Conservation (phyloP, 2,329 filamentous ascomycete genomes). For the Fusarium euwallaceae region DNA sequence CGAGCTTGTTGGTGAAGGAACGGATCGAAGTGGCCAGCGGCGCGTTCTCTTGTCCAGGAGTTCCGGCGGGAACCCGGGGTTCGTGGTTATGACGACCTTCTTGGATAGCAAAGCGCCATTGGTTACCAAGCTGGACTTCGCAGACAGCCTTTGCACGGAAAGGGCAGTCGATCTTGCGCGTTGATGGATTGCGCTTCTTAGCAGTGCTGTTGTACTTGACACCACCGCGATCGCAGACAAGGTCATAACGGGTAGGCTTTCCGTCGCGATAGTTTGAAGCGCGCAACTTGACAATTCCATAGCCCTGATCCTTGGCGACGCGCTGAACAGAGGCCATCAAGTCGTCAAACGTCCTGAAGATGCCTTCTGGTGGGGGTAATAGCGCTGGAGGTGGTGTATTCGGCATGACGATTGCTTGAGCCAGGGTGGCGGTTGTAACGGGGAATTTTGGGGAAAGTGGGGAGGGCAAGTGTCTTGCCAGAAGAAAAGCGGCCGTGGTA, state of each 20-base stretch:
- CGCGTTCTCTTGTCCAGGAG: slow-evolving; percentile 69
- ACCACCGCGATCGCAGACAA: slow-evolving; percentile 73
- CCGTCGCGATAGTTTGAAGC: slow-evolving; percentile 74
- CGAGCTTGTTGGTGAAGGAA: slow-evolving; percentile 70
- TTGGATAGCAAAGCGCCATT: slow-evolving; percentile 74
- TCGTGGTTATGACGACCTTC: slow-evolving; percentile 73
- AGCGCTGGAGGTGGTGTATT: slow-evolving; percentile 63
- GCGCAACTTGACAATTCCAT: slow-evolving; percentile 72
- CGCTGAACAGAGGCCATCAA: slow-evolving; percentile 70
- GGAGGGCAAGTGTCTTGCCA: slow-evolving; percentile 33
- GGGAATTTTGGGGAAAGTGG: slow-evolving; percentile 46
- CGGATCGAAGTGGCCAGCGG: slow-evolving; percentile 70
- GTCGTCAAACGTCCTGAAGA: slow-evolving; percentile 71
- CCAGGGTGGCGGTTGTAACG: slow-evolving; percentile 49
- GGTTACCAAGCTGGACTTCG: slow-evolving; percentile 72
- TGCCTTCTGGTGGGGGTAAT: slow-evolving; percentile 70
- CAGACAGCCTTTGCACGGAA: slow-evolving; percentile 75
- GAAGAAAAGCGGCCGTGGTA: slow-evolving; percentile 17
- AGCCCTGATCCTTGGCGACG: slow-evolving; percentile 72
- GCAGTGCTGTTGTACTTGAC: slow-evolving; percentile 76
- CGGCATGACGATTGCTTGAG: slow-evolving; percentile 57
- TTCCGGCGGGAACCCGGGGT: slow-evolving; percentile 66
- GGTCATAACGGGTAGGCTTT: slow-evolving; percentile 72
- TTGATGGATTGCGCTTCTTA: slow-evolving; percentile 74
- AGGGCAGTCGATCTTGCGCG: slow-evolving; percentile 73